These are phyloP conservation scores for Phytophthora ohioensis DNA, from an alignment of 352 stramenopile species.

Conservation along the genomic window DNA sequence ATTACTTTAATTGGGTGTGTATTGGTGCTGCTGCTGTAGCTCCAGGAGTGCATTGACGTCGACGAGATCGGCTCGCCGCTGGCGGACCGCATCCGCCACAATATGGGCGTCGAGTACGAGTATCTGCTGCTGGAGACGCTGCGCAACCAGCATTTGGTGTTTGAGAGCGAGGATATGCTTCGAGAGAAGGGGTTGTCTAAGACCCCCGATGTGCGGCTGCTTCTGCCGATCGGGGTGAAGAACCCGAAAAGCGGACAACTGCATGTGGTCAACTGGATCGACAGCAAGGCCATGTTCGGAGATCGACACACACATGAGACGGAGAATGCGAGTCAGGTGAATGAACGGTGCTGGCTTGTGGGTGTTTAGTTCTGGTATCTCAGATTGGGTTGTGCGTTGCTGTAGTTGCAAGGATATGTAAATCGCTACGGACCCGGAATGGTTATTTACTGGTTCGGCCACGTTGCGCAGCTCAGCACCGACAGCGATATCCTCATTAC, in stretches of 20 bases:
- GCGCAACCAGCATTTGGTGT: constrained; percentile 72
- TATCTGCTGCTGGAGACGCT: constrained; percentile 84
- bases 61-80: constrained; percentile 84
- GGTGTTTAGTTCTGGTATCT: constrained; percentile 4
- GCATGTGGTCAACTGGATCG: constrained; percentile 90
- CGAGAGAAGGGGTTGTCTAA: constrained; percentile 85
- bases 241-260: constrained; percentile 41
- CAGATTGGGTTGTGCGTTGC: constrained; percentile 1
- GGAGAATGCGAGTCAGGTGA: constrained; percentile 74
- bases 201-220: constrained; percentile 85
- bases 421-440: constrained; percentile 87
- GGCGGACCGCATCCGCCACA: constrained; percentile 78
- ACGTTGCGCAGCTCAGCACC: constrained; percentile 63
- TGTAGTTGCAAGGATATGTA: constrained; percentile 79
- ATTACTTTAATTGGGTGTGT: neutral
- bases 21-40: constrained; percentile 39
- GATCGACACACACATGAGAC: constrained; percentile 80
- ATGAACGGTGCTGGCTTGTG: neutral
- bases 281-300: constrained; percentile 93
- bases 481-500: constrained; percentile 71
- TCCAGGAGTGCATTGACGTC: constrained; percentile 69
- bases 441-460: constrained; percentile 91
- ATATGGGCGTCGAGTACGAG: constrained; percentile 88
- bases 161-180: constrained; percentile 86
- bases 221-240: constrained; percentile 84